Evolutionary conservation across 2,329 filamentous ascomycete genomes (phyloP).

Genomic region (Exophiala calicioides): DNA sequence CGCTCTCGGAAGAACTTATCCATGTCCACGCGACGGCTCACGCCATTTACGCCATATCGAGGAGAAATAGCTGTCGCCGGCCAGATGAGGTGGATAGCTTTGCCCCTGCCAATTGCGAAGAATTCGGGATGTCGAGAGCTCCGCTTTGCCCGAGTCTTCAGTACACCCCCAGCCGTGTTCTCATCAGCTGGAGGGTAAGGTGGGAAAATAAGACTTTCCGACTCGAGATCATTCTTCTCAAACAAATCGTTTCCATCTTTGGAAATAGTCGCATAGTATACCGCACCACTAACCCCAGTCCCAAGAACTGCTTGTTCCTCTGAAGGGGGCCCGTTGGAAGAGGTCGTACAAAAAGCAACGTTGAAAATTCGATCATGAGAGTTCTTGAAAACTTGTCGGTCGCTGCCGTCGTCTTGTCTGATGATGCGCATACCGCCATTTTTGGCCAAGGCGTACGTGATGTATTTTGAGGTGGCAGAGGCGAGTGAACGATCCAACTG

Average conservation of each 20-base stretch:
- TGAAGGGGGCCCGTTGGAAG: conserved; percentile 52
- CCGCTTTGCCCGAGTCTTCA: conserved; percentile 92
- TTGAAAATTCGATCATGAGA: conserved; percentile 95
- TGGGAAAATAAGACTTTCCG: conserved; percentile 84
- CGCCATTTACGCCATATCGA: conserved; percentile 52
- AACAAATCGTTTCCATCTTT: conserved; percentile 77
- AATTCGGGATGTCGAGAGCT: conserved; percentile 88
- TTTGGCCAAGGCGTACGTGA: conserved; percentile 91
- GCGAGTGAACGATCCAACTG: conserved; percentile 94
- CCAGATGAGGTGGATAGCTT: conserved; percentile 87
- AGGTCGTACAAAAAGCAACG: conserved; percentile 75
- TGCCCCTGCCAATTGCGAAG: conserved; percentile 93
- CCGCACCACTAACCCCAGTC: conserved; percentile 89
- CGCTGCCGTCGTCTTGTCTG: conserved; percentile 86
- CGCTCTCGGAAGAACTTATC: conserved; percentile 85
- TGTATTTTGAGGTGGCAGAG: conserved; percentile 84
- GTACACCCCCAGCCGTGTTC: conserved; percentile 84
- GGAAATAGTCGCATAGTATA: conserved; percentile 90
- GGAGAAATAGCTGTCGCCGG: conserved; percentile 56
- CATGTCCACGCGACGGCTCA: conserved; percentile 70
- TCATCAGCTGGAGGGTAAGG: conserved; percentile 83
- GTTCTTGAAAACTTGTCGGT: conserved; percentile 88
- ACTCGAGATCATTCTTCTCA: conserved; percentile 75
- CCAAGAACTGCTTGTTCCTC: conserved; percentile 82
- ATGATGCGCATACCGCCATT: conserved; percentile 91